These are phyloP conservation scores for Dipodascus albidus DNA, from an alignment of 805 yeast genomes.

Conservation along the genomic window DNA sequence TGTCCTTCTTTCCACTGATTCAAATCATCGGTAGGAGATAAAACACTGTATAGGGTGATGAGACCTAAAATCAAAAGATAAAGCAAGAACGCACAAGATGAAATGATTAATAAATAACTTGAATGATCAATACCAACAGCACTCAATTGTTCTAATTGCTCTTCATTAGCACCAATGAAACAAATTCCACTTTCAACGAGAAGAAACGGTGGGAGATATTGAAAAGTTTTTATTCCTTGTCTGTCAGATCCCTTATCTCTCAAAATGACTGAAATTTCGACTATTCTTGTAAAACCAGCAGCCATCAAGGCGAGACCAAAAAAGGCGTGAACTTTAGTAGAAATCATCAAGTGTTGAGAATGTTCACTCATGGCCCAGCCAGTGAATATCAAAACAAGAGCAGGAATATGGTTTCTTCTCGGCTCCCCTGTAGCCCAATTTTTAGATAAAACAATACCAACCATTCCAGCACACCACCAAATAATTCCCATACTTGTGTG, in stretches of 20 bases:
- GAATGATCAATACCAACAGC: conserved; percentile 77
- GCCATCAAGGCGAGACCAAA: conserved; percentile 73
- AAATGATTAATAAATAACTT: conserved; percentile 60
- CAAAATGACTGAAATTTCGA: conserved; percentile 72
- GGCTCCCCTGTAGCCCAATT: conserved; percentile 33
- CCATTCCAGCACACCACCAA: conserved; percentile 91
- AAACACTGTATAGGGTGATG: conserved; percentile 43
- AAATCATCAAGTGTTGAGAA: conserved; percentile 58
- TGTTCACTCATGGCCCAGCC: conserved; percentile 95
- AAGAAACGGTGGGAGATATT: conserved; percentile 76
- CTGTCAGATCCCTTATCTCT: conserved; percentile 34
- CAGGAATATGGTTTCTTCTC: conserved; percentile 68
- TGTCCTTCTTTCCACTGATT: not conserved
- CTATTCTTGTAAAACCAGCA: conserved; percentile 65
- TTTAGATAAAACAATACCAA: conserved; percentile 70
- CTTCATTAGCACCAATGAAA: conserved; percentile 91
- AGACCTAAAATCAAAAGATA: conserved; percentile 55
- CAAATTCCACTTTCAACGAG: conserved; percentile 66
- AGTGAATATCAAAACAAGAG: conserved; percentile 70
- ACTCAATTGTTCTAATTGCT: conserved; percentile 61
- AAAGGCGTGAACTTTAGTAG: conserved; percentile 79
- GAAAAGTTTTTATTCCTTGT: conserved; percentile 49
- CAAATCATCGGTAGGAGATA: conserved; percentile 15
- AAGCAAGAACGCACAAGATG: conserved; percentile 63
- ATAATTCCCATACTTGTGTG: conserved; percentile 94